Percentiles rank a stretch among this genome's conserved stretches.
These are phyloP conservation scores for Triticum dicoccoides DNA, from an alignment of 176 grass and related monocot genomes.

Conservation along the genomic window DNA sequence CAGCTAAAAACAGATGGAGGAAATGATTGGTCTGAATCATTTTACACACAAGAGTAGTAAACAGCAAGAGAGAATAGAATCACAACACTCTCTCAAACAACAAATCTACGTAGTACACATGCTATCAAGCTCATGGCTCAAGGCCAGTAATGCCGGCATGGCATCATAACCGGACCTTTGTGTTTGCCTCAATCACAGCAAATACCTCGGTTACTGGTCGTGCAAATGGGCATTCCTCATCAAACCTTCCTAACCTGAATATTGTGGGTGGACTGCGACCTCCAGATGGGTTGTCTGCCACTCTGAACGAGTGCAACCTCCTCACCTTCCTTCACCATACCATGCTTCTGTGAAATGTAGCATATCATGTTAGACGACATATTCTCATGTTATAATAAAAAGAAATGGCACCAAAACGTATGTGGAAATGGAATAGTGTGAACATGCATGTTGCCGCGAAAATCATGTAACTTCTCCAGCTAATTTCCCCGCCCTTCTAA, in stretches of 20 bases:
- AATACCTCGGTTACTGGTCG: background rate
- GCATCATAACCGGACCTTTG: background rate
- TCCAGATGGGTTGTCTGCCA: slow-evolving; percentile 88
- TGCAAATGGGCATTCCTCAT: background rate
- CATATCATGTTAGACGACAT: slow-evolving; percentile 19
- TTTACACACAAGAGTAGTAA: slow-evolving; percentile 29
- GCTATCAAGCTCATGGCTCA: slow-evolving; percentile 12
- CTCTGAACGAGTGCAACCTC: slow-evolving; percentile 94
- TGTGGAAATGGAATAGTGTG: background rate
- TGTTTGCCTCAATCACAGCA: background rate
- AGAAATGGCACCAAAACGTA: background rate
- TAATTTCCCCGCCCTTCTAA: background rate
- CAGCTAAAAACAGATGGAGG: background rate
- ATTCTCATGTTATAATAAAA: background rate
- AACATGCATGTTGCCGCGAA: background rate
- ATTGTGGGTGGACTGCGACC: slow-evolving; percentile 93
- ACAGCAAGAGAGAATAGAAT: slow-evolving; percentile 22
- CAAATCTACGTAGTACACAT: background rate
- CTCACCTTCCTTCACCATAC: slow-evolving; percentile 91
- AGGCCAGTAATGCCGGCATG: background rate
- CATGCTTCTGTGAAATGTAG: slow-evolving; percentile 66
- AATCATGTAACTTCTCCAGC: background rate
- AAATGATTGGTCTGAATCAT: background rate
- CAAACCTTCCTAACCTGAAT: slow-evolving; percentile 89
- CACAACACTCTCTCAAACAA: slow-evolving; percentile 16